Conservation (phyloP, 2,329 filamentous ascomycete species). For the Diaporthe sp. region DNA sequence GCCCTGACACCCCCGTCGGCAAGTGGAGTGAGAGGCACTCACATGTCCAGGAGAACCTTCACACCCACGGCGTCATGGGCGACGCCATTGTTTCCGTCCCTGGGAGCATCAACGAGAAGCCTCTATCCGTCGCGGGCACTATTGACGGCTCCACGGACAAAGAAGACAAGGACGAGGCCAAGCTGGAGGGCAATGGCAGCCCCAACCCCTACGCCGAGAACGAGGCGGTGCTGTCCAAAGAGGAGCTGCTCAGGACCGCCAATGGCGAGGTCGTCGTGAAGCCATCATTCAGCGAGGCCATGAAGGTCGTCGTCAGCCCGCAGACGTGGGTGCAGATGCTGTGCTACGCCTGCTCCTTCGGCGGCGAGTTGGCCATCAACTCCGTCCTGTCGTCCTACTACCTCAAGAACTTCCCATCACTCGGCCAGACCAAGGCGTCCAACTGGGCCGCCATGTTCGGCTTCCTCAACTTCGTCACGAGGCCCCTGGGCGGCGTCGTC, state of each 20-base stretch:
- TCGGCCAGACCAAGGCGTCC: conserved; percentile 65
- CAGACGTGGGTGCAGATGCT: conserved; percentile 66
- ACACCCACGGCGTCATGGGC: conserved; percentile 55
- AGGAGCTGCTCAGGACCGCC: conserved; percentile 65
- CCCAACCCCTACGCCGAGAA: conserved; percentile 49
- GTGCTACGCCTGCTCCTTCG: conserved; percentile 73
- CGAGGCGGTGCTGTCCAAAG: conserved; percentile 58
- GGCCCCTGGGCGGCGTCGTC: conserved; percentile 72
- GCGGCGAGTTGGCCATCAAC: conserved; percentile 72
- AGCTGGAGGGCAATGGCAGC: conserved; percentile 44
- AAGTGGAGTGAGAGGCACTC: conserved; percentile 77
- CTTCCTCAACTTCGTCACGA: conserved; percentile 75
- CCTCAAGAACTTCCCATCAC: conserved; percentile 66
- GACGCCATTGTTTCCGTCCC: conserved; percentile 60
- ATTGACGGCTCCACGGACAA: conserved; percentile 34
- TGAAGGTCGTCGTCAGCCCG: conserved; percentile 58
- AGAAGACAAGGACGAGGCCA: conserved; percentile 44
- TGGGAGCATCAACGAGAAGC: conserved; percentile 57
- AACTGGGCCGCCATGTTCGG: conserved; percentile 80
- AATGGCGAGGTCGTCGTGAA: conserved; percentile 63
- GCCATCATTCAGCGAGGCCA: conserved; percentile 63
- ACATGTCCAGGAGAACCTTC: conserved; percentile 50
- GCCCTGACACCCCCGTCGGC: conserved; percentile 85
- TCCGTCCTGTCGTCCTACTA: conserved; percentile 69
- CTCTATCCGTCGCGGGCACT: conserved; percentile 27